Evolutionary conservation across 257 asterid genomes (phyloP).

Genomic region (Solanum clarkiae): DNA sequence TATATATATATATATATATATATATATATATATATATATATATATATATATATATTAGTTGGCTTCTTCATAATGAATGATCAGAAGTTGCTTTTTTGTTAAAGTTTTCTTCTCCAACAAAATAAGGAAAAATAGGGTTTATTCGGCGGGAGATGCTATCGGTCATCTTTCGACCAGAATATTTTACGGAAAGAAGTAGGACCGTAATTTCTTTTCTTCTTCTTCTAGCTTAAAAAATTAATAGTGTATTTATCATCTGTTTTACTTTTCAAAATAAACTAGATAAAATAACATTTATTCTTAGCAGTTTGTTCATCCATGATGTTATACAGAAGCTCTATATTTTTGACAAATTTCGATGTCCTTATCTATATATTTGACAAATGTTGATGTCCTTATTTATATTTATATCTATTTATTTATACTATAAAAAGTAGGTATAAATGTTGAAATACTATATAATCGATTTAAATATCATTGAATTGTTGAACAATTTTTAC

Average conservation of each 20-base stretch:
- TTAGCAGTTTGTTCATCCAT: neutral
- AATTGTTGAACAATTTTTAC: no score
- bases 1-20: no score
- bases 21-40: neutral
- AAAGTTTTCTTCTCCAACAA: neutral
- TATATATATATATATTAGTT: neutral
- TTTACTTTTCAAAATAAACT: neutral
- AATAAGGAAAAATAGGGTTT: neutral
- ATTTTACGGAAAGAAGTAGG: neutral
- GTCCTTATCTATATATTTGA: no score
- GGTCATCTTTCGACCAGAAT: neutral
- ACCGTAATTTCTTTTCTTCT: neutral
- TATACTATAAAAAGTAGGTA: no score
- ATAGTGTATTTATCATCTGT: neutral
- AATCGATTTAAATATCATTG: no score
- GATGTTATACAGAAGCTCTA: neutral
- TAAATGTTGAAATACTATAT: no score
- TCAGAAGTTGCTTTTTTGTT: neutral
- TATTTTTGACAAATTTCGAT: no score
- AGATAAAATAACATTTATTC: neutral
- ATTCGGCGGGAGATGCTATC: neutral
- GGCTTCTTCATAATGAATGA: neutral
- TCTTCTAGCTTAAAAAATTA: neutral
- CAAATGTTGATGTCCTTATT: no score
- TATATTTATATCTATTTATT: no score